phyloP scores from a whole-genome alignment of 768 basidiomycete species.

The Hypholoma fasciculare region DNA sequence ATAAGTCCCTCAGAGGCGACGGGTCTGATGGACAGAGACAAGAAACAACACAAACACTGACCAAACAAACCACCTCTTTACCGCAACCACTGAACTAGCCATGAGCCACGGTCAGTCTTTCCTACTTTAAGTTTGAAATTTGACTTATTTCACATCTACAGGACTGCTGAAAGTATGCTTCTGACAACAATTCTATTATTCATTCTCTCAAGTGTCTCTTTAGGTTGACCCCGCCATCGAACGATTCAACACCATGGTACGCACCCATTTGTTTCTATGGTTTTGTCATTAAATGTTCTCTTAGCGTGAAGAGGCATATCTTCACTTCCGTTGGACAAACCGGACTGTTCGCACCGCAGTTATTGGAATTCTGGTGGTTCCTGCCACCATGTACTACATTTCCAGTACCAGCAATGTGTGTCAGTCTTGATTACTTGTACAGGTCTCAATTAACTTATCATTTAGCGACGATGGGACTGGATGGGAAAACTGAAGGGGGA shows the following conservation, averaged over 20 bases:
- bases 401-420: conserved; percentile 45
- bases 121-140: conserved; percentile 4
- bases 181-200: background rate
- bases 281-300: conserved; percentile 10
- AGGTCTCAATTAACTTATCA: background rate
- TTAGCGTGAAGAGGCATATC: conserved; percentile 84
- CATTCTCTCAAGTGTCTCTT: background rate
- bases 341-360: conserved; percentile 62
- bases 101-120: conserved; percentile 57
- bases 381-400: conserved; percentile 54
- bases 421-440: conserved; percentile 57
- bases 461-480: conserved; percentile 56
- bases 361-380: conserved; percentile 65
- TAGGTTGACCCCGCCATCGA: conserved; percentile 61
- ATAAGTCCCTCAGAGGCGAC: background rate
- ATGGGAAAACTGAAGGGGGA: conserved; percentile 31
- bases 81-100: conserved; percentile 16
- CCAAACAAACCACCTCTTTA: conserved; percentile 34
- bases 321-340: conserved; percentile 79
- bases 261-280: background rate
- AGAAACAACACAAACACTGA: conserved; percentile 35
- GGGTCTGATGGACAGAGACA: conserved; percentile 23
- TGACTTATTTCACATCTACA: conserved; percentile 24
- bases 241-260: conserved; percentile 54
- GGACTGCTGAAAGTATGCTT: conserved; percentile 57